Conservation (phyloP, 1,284 basidiomycete species). For the Trametes hirsuta region DNA sequence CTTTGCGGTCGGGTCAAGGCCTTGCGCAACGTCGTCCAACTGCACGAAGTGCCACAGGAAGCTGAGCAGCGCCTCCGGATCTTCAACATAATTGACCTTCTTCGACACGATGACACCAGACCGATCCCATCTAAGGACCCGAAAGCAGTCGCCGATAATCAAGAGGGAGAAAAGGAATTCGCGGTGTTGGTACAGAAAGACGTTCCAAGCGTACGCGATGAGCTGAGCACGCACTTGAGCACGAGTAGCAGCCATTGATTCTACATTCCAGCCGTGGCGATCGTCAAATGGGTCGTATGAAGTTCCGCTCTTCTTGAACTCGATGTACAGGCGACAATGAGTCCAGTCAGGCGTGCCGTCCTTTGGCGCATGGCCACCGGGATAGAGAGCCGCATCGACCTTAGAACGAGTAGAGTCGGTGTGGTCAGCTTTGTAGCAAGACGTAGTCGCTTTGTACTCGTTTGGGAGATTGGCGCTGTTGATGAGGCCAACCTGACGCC, state of each 20-base stretch:
- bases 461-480: neutral
- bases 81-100: conserved; percentile 11
- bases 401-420: neutral
- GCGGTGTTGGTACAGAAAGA: conserved; percentile 2
- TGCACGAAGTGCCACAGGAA: conserved; percentile 15
- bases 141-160: conserved; percentile 1
- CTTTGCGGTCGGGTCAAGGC: conserved; percentile 12
- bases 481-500: neutral
- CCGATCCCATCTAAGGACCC: conserved; percentile 21
- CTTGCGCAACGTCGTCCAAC: conserved; percentile 7
- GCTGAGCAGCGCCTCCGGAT: conserved; percentile 12
- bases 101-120: conserved; percentile 20
- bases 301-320: neutral
- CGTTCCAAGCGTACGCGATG: neutral
- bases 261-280: neutral
- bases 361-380: neutral
- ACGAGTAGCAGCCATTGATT: neutral
- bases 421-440: neutral
- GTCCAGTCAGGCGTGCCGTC: neutral
- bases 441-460: neutral
- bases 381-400: neutral
- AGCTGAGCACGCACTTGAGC: neutral
- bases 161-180: neutral
- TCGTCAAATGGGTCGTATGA: neutral
- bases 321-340: neutral